Percentiles rank a stretch among this genome's conserved stretches.
Conservation (phyloP, 768 basidiomycete genomes). For the Amylocystis lapponica region DNA sequence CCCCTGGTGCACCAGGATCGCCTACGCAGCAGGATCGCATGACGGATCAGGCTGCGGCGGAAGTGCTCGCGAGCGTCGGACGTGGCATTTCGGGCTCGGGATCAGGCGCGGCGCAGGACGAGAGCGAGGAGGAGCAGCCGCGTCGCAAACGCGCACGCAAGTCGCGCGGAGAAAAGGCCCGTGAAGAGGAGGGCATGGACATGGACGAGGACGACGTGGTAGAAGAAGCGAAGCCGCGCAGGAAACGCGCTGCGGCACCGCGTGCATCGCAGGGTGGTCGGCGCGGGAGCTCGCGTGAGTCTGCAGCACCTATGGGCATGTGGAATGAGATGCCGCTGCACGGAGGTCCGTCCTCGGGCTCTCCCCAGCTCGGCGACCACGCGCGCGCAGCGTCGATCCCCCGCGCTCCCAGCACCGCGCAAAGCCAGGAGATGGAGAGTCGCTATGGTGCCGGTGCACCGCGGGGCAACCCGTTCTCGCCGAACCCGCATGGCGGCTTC, state of each 20-base stretch:
- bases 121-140: conserved; percentile 41
- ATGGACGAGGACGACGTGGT: conserved; percentile 41
- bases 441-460: conserved; percentile 19
- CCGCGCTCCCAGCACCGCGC: conserved; percentile 6
- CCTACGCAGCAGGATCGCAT: conserved; percentile 40
- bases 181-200: conserved; percentile 37
- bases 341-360: conserved; percentile 1
- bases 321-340: conserved; percentile 16
- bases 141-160: conserved; percentile 50
- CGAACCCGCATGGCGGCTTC: conserved; percentile 38
- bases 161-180: conserved; percentile 25
- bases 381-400: conserved; percentile 8
- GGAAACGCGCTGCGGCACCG: neutral
- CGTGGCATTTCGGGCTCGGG: conserved; percentile 29
- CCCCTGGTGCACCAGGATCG: conserved; percentile 33
- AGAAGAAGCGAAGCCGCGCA: conserved; percentile 10
- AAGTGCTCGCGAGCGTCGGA: conserved; percentile 81
- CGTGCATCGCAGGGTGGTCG: neutral
- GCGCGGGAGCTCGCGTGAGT: conserved; percentile 6
- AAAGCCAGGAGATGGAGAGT: conserved; percentile 7
- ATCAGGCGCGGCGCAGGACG: conserved; percentile 38
- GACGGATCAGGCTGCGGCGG: conserved; percentile 85
- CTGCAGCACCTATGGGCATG: conserved; percentile 2
- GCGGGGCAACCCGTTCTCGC: conserved; percentile 20
- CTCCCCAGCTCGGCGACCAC: conserved; percentile 9